Evolutionary conservation across 306 rosid species (phyloP), one percentile per base, ranked within the genome.

Genomic region (Delonix regia): DNA sequence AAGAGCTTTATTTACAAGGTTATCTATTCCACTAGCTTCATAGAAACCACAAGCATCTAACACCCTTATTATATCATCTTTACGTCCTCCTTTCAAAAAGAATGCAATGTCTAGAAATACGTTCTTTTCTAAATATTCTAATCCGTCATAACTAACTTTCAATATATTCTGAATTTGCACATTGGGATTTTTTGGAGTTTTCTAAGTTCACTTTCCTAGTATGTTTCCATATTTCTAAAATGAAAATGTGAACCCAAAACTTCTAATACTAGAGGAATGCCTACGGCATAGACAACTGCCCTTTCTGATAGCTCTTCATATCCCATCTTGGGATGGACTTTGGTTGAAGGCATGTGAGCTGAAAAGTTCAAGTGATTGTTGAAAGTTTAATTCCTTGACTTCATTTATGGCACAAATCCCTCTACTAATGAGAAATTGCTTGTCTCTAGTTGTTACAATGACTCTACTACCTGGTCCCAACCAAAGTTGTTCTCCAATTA

Each of bases 331-430:
- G 61, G 61, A 21, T 19, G 12, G 12, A 0, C 61, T 22, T 21
- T 55, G 13, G 5, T 55, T 21, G 36, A 86, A 86, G 25, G 85
- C 83, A 48, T 81, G 33, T 12, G 28, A 67, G 39, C 86, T 49
- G 27, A 83, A 83, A 69, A 75, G 77, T 18, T 24, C 3, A 11
- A 44, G 82, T 1, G 80, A 78, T 21, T 74, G 48, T 19, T 49
- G 11, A 10, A 5, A 73, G 30, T 24, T 78, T 70, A 83, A 0
- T 24, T 24, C 24, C 25, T 68, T 60, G 0, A 74, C 60, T 49
- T 78, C 38, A 41, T 83, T 25, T 49, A 78, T 69, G 11, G 33
- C 1, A 0, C 74, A 1, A 55, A 55, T n/a, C 39, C 48, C 15
- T 47, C 27, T 27, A 18, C 65, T 13, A 9, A 0, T 8, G 3